Conservation (phyloP, 2,329 filamentous ascomycete genomes). For the Metarhizium humberi region DNA sequence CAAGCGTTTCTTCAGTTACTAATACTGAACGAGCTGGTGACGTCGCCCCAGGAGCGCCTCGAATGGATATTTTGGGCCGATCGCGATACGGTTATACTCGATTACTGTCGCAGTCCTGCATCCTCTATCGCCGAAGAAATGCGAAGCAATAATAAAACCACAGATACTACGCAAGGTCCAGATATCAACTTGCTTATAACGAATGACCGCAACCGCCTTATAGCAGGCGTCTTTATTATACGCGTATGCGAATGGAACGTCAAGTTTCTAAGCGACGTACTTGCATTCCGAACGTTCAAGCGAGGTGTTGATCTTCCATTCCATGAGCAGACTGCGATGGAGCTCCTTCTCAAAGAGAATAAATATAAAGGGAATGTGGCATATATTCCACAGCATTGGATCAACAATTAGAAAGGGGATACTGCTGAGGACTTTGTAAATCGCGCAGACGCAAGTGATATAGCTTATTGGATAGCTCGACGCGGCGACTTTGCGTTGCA, state of each 20-base stretch:
- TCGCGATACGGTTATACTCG: constrained; percentile 12
- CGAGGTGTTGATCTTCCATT: constrained; percentile 8
- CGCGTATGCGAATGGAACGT: constrained; percentile 9
- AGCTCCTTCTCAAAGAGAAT: constrained; percentile 6
- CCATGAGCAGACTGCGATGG: constrained; percentile 13
- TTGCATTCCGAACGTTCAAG: constrained; percentile 8
- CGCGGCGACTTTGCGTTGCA: constrained; percentile 11
- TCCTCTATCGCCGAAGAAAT: constrained; percentile 5
- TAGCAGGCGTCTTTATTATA: constrained; percentile 12
- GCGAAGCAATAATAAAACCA: background rate
- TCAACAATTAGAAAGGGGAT: constrained; percentile 9
- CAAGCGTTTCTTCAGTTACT: background rate
- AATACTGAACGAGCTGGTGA: constrained; percentile 9
- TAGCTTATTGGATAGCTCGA: constrained; percentile 1
- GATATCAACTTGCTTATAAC: constrained; percentile 6
- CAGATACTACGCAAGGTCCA: background rate
- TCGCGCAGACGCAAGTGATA: background rate
- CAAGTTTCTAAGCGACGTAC: constrained; percentile 10
- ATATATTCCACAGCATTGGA: constrained; percentile 12
- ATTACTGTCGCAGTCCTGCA: constrained; percentile 7
- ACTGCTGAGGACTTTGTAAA: background rate
- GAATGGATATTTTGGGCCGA: constrained; percentile 13
- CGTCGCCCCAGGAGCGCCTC: constrained; percentile 6
- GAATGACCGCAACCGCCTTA: constrained; percentile 11
- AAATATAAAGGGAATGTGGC: constrained; percentile 3